Base-by-base conservation (phyloP, 106 monocot species). In the Agapanthus africanus region DNA sequence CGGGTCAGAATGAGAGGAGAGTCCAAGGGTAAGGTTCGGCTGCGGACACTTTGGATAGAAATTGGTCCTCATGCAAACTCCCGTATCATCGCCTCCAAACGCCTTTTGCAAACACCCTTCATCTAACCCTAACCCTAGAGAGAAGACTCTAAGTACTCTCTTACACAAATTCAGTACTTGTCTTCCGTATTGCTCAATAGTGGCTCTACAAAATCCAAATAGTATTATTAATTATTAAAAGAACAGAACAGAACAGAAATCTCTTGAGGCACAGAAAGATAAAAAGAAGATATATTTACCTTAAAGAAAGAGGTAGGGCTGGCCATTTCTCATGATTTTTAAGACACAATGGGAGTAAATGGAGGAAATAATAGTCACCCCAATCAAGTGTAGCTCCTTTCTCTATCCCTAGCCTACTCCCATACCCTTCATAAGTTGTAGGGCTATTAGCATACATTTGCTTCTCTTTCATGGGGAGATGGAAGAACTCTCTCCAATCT, bases 41-140 rank as follows among this genome's bases (percentile, higher is more conserved):
- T 78, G 85, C 2, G 85, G 85, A 51, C 85, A 85, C 46, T 59
- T 81, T 0, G 85, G 85, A 69, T 81, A 85, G 56, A 57, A 57
- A 57, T 57, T 57, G 13, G 31, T 30, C 56, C 56, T 7, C 56
- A 31, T 57, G 14, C 56, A 57, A 6, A 54, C 52, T 26, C 52
- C 52, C n/a, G n/a, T n/a, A n/a, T n/a, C n/a, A n/a, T n/a, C n/a
- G n/a, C n/a, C n/a, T n/a, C n/a, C n/a, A n/a, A n/a, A n/a, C n/a
- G n/a, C n/a, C n/a, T n/a, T n/a, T n/a, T n/a, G n/a, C n/a, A n/a
- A n/a, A n/a, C n/a, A n/a, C n/a, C n/a, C n/a, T n/a, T n/a, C n/a
- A n/a, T n/a, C n/a, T n/a, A n/a, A n/a, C n/a, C n/a, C n/a, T n/a
- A n/a, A n/a, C n/a, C n/a, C n/a, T n/a, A n/a, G n/a, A n/a, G n/a